phyloP scores from a whole-genome alignment of 305 asterid genomes.

The Striga hermonthica region DNA sequence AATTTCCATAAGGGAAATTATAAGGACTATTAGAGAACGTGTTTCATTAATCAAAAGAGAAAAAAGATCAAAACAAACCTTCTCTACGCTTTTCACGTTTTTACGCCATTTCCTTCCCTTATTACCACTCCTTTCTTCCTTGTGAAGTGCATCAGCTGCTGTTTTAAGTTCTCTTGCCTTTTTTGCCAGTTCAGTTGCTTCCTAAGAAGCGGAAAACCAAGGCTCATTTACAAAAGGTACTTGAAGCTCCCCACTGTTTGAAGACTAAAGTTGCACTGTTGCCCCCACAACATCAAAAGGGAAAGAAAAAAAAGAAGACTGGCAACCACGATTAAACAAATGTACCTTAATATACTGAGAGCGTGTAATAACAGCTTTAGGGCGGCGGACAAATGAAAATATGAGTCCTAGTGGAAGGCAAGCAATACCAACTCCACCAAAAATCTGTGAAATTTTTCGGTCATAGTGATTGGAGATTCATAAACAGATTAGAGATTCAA shows the following conservation, averaged over 20 bases:
- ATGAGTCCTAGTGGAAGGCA: constrained; percentile 91
- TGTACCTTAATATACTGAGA: constrained; percentile 95
- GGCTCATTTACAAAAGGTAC: not conserved
- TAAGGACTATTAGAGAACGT: too few relatives aligned
- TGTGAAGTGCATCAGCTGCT: constrained; percentile 93
- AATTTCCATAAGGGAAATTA: too few relatives aligned
- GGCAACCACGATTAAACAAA: too few relatives aligned
- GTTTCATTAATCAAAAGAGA: too few relatives aligned
- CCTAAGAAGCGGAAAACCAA: constrained; percentile 45
- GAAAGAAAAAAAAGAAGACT: constrained; percentile 22
- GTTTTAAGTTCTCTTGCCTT: constrained; percentile 89
- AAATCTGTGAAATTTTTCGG: constrained; percentile 48
- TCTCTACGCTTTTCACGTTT: constrained; percentile 89
- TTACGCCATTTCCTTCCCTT: constrained; percentile 99
- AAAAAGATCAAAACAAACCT: constrained; percentile 41
- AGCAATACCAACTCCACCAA: constrained; percentile 98
- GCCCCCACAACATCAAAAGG: not conserved
- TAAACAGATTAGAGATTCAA: too few relatives aligned
- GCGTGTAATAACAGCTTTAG: constrained; percentile 96
- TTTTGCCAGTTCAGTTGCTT: constrained; percentile 93
- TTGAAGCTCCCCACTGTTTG: too few relatives aligned
- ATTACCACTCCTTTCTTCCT: constrained; percentile 83
- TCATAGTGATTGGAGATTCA: not conserved
- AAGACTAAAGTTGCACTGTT: too few relatives aligned
- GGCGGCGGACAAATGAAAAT: constrained; percentile 87